Conservation (phyloP, 163 green algal species). For the Scenedesmus sp. region DNA sequence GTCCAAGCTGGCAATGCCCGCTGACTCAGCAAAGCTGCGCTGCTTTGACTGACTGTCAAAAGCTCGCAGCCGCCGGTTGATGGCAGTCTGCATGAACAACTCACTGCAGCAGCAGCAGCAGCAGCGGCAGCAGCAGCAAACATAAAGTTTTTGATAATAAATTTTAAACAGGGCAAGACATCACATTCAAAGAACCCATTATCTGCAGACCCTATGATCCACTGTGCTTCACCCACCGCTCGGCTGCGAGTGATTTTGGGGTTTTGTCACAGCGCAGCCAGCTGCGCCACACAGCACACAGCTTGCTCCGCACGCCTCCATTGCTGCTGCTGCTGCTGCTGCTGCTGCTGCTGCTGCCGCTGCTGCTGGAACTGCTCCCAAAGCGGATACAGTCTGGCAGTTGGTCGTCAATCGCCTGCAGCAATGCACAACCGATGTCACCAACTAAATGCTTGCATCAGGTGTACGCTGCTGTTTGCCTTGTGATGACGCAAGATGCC, state of each 20-base stretch:
- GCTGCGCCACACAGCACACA: not conserved
- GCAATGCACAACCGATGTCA: not conserved
- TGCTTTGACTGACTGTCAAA: not conserved
- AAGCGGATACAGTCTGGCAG: not conserved
- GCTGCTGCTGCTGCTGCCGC: not conserved
- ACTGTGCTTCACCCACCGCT: not conserved
- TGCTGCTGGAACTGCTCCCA: not conserved
- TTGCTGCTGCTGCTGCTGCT: not conserved
- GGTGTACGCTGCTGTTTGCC: too few species aligned
- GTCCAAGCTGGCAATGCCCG: not conserved
- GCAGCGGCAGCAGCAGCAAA: conserved; percentile 12
- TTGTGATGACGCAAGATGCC: not conserved
- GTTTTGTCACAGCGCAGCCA: conserved; percentile 28
- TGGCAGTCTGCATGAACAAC: not conserved
- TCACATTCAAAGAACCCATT: too few species aligned
- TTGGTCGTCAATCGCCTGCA: not conserved
- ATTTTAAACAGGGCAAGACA: too few species aligned
- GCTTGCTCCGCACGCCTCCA: not conserved
- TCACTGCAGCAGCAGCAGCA: not conserved
- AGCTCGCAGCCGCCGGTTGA: not conserved
- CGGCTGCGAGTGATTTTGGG: not conserved
- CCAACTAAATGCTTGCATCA: not conserved
- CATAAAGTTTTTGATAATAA: not conserved
- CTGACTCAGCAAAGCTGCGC: not conserved
- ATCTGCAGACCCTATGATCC: not conserved